A percentile compares a stretch with the other conserved stretches of the same genome.
Evolutionary conservation across 75 land plant species (phyloP).

Genomic region (Picea sitchensis): DNA sequence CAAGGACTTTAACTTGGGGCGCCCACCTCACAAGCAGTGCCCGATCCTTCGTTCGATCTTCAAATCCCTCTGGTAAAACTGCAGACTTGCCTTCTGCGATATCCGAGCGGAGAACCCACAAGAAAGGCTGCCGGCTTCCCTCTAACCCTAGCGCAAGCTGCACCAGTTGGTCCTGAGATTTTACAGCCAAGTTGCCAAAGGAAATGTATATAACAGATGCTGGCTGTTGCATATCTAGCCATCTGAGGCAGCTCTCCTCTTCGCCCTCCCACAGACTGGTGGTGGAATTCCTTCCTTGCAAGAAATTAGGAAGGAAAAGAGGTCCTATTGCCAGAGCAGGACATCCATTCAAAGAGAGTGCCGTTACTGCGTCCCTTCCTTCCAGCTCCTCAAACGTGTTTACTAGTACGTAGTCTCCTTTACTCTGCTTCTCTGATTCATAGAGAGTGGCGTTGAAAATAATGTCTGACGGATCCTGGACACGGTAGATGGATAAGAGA

Average conservation of each 20-base stretch:
- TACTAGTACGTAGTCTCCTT: background rate
- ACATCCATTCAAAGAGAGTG: background rate
- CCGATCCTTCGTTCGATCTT: background rate
- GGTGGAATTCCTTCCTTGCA: background rate
- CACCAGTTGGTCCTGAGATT: conserved; percentile 24
- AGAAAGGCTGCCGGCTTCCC: conserved; percentile 32
- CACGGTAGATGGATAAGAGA: background rate
- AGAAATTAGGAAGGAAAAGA: background rate
- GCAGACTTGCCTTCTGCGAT: background rate
- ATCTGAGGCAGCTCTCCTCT: background rate
- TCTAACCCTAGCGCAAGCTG: conserved; percentile 58
- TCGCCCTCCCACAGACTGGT: background rate
- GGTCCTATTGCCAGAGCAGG: background rate
- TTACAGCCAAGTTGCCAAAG: conserved; percentile 46
- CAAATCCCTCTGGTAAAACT: background rate
- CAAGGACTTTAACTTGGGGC: background rate
- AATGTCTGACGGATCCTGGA: background rate
- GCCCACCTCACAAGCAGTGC: background rate
- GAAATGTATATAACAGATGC: conserved; percentile 54
- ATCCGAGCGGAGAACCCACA: conserved; percentile 49
- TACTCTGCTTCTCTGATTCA: background rate
- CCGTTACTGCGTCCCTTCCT: background rate
- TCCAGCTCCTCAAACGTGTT: conserved; percentile 7
- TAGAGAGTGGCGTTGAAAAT: background rate
- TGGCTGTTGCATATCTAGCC: conserved; percentile 25